phyloP scores from a whole-genome alignment of 2,329 filamentous ascomycete species.

The Colletotrichum lentis region DNA sequence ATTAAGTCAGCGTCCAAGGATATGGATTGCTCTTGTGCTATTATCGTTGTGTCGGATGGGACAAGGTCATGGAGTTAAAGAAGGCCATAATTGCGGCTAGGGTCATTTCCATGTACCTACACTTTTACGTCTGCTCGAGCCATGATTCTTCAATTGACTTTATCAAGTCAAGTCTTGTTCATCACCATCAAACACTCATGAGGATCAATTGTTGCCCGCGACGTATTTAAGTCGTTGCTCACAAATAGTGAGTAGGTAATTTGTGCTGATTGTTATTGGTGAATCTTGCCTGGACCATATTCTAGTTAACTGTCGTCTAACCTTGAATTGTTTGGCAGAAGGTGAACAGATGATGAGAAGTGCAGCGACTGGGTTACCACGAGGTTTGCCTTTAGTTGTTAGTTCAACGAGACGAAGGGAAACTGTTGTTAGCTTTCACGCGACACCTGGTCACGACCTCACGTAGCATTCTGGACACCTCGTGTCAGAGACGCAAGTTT shows the following conservation, averaged over 20 bases:
- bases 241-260: too few relatives aligned
- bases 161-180: neutral
- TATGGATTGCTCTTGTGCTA: conserved; percentile 27
- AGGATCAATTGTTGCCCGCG: too few relatives aligned
- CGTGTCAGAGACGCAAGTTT: neutral
- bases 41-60: conserved; percentile 28
- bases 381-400: too few relatives aligned
- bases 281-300: neutral
- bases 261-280: neutral
- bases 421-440: too few relatives aligned
- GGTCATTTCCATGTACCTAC: conserved; percentile 31
- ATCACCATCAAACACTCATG: neutral
- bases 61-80: conserved; percentile 36
- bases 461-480: neutral
- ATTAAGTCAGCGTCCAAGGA: neutral
- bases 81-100: conserved; percentile 16
- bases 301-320: neutral
- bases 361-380: too few relatives aligned
- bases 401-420: neutral
- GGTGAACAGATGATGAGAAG: neutral
- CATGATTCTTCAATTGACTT: conserved; percentile 22
- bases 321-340: rapidly evolving
- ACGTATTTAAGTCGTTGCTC: too few relatives aligned
- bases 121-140: conserved; percentile 22
- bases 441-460: conserved; percentile 10